Evolutionary conservation across 2,329 filamentous ascomycete species (phyloP).

Genomic region (Hypoxylon sp.): DNA sequence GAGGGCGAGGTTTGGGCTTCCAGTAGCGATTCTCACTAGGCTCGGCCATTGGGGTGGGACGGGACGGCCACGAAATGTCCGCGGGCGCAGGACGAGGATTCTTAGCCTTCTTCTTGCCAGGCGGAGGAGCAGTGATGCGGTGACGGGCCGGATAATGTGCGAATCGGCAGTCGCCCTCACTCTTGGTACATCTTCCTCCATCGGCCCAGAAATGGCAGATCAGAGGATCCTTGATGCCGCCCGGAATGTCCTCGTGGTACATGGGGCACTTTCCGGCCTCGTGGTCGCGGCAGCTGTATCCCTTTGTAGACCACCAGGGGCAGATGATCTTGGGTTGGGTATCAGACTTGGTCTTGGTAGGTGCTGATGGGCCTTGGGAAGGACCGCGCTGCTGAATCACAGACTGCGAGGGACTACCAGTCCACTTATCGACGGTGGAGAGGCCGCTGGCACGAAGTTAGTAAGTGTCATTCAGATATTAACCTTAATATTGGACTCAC

Average conservation of each 20-base stretch:
- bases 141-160: slow-evolving; percentile 41
- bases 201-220: slow-evolving; percentile 49
- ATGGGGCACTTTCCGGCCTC: slow-evolving; percentile 33
- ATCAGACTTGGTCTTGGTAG: background rate
- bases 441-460: slow-evolving; percentile 15
- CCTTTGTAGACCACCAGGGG: slow-evolving; percentile 45
- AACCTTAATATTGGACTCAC: slow-evolving; percentile 15
- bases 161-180: slow-evolving; percentile 32
- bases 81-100: background rate
- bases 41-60: background rate
- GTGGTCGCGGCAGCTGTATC: slow-evolving; percentile 39
- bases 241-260: slow-evolving; percentile 37
- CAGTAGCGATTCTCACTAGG: background rate
- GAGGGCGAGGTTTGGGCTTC: background rate
- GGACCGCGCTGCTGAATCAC: background rate
- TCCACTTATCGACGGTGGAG: background rate
- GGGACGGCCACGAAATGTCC: background rate
- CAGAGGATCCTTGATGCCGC: slow-evolving; percentile 41
- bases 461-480: background rate
- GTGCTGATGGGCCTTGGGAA: background rate
- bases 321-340: slow-evolving; percentile 39
- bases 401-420: background rate
- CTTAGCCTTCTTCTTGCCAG: slow-evolving; percentile 25
- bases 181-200: slow-evolving; percentile 43
- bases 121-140: slow-evolving; percentile 23